Base-by-base conservation (phyloP, 805 yeast species). In the Torulaspora gathmanii region DNA sequence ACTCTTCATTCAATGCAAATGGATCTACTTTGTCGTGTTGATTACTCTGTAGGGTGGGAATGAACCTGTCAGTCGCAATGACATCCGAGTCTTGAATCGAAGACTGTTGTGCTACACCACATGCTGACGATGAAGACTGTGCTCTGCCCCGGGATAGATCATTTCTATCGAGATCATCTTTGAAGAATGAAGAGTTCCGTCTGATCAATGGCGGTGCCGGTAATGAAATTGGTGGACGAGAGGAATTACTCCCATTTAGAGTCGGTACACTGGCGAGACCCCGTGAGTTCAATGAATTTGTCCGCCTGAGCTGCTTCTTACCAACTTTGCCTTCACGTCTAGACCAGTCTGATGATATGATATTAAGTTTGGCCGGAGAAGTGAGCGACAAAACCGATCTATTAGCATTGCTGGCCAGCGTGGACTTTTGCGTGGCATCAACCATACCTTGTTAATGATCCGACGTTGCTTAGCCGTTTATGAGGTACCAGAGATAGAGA, bases 1-100 rank as follows among this genome's bases (percentile, higher is more conserved):
- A 45, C 69, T 29, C 80, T 71, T 45, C 77, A 56, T 30, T 50
- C 9, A 57, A 38, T 12, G 52, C 46, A 28, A 37, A 33, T 9
- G 60, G 57, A 41, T 61, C 65, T 8, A 57, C 57, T 40, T 55
- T 58, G 29, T 50, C 56, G 30, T 52, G 61, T 9, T 79, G 72
- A 1, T 75, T 69, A 13, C 74, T 66, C 53, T 73, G 77, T 39
- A 82, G 60, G 26, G 78, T 67, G 3, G 87, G 87, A 39, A 82
- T 80, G 55, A 79, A 82, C 47, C 87, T 65, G 55, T 82, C 86
- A 7, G 76, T 67, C 5, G 72, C 68, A 5, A 50, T 46, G 52
- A 64, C 22, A 63, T 63, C 42, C 12, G 44, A 28, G 61, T 56
- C 55, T 25, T 53, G 46, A 11, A 25, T 29, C 16, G 40, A 36